Base-by-base conservation (phyloP, 371 early-diverging fungal species). In the Circinella minor region DNA sequence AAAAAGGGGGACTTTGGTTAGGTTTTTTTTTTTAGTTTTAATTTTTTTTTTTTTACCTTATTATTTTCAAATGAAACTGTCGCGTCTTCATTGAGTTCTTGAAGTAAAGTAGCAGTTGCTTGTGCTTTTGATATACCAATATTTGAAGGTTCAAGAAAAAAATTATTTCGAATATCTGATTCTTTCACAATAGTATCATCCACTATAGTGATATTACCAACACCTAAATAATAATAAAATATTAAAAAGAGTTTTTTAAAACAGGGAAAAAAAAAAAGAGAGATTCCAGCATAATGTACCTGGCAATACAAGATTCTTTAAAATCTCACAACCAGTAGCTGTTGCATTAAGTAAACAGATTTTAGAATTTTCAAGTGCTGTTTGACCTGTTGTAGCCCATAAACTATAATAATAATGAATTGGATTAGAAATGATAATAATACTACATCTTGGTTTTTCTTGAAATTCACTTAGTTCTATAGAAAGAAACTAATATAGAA, bases 281-380 rank as follows among this genome's bases (percentile, higher is more conserved):
- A 27, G 27, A 27, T 27, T 27, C 27, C 27, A 43, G 43, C 43
- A 9, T 11, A 9, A 13, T n/a, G 51, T 89, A 93, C 98, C 98
- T 75, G 99, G 96, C 61, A 98, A 86, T 36, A 98, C 89, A 27
- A 98, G 85, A 74, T 98, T 97, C 79, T 98, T 98, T 46, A 98
- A 82, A 27, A 90, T 86, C 73, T 98, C 99, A 43, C 96, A 90
- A 4, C 95, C 97, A 14, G 92, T 90, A 4, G 94, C 90, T 4
- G 91, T 87, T 54, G 88, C 96, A 71, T 94, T 89, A 38, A 98
- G 64, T n/a, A 96, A 85, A 63, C 92, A 92, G 49, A 98, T 87
- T 38, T 90, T 86, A 14, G 97, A 87, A 46, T 78, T 77, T 73
- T 96, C 97, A 43, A 98, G 89, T 10, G 93, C 93, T 4, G 87